Conservation (phyloP, 441 rosid species). For the Jatropha podagrica region DNA sequence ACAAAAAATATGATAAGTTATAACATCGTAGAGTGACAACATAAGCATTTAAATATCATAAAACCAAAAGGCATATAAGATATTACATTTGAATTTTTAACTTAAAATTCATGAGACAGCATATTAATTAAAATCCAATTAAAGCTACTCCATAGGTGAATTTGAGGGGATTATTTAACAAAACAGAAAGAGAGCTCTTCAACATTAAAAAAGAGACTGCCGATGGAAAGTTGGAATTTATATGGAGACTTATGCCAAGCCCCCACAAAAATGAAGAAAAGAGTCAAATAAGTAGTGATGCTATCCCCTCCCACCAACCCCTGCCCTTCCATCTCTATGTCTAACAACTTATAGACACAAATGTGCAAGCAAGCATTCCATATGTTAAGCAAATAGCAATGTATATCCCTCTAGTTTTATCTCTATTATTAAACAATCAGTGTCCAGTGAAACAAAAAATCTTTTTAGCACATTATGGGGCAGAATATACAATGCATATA, state of each 20-base stretch:
- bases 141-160: not conserved
- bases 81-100: not conserved
- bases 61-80: not conserved
- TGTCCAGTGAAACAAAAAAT: not conserved
- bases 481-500: not conserved
- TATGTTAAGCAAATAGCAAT: not conserved
- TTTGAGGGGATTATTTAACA: too few species aligned
- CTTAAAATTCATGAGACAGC: not conserved
- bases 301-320: not conserved
- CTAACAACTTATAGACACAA: too few species aligned
- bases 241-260: not conserved
- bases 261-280: not conserved
- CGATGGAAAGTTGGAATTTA: not conserved
- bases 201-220: not conserved
- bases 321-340: not conserved
- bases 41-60: not conserved
- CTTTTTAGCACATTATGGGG: not conserved
- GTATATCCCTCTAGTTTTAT: not conserved
- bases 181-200: not conserved
- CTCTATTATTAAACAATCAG: not conserved
- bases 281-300: not conserved
- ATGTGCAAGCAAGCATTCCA: not conserved
- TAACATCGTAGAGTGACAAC: conserved; percentile 1
- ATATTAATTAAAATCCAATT: not conserved
- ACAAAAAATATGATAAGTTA: conserved; percentile 9